Evolutionary conservation across 805 yeast genomes (phyloP).

Genomic region (Barnettozyma vustinii): DNA sequence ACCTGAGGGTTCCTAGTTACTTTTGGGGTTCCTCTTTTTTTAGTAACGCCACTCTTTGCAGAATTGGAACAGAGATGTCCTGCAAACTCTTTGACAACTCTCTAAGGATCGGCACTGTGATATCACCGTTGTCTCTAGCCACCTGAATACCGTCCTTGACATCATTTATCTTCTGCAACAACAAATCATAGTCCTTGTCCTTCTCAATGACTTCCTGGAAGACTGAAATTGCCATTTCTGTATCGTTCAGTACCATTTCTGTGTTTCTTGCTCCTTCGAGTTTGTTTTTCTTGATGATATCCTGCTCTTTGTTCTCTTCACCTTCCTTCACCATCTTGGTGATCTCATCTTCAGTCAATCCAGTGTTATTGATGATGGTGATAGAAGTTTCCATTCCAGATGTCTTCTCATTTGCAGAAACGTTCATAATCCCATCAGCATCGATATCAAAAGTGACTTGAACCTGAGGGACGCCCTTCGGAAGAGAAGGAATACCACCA

Average conservation of each 20-base stretch:
- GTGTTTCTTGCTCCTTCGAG: conserved; percentile 74
- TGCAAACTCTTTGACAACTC: conserved; percentile 72
- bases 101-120: conserved; percentile 55
- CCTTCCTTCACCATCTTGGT: conserved; percentile 61
- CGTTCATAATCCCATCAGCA: conserved; percentile 80
- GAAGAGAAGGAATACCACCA: conserved; percentile 67
- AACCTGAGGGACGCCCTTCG: conserved; percentile 77
- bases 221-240: conserved; percentile 78
- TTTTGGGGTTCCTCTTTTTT: conserved; percentile 1
- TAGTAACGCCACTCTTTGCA: conserved; percentile 38
- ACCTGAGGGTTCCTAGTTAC: not conserved
- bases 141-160: conserved; percentile 63
- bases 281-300: conserved; percentile 52
- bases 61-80: conserved; percentile 67
- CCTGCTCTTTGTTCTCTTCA: conserved; percentile 53
- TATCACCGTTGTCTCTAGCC: conserved; percentile 58
- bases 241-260: conserved; percentile 77
- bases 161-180: conserved; percentile 42
- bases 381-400: conserved; percentile 74
- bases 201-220: conserved; percentile 43
- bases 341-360: conserved; percentile 65
- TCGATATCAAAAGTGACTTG: conserved; percentile 74
- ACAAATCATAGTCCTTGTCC: conserved; percentile 46
- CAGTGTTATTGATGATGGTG: conserved; percentile 65
- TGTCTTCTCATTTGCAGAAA: conserved; percentile 73